Evolutionary conservation across 441 rosid species (phyloP).

Genomic region (Melastoma candidum): DNA sequence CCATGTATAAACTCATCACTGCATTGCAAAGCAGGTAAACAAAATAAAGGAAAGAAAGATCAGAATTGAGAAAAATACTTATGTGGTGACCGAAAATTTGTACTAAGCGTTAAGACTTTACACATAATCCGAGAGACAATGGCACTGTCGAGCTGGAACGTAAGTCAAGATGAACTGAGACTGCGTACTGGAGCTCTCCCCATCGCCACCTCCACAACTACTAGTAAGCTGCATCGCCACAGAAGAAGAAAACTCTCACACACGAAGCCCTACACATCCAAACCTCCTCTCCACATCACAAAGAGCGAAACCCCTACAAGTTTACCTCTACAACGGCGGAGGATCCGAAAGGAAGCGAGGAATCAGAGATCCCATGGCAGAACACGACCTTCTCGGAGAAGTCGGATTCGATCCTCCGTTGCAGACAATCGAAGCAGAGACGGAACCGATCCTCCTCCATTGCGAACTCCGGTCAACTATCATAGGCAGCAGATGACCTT

Average conservation of each 20-base stretch:
- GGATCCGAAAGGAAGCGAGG: conserved; percentile 62
- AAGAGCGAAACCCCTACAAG: neutral
- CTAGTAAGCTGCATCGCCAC: conserved; percentile 25
- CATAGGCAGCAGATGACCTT: too few relatives aligned
- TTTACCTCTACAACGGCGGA: conserved; percentile 68
- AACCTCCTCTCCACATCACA: too few relatives aligned
- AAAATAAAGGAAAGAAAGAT: neutral
- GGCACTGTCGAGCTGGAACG: too few relatives aligned
- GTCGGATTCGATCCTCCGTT: conserved; percentile 53
- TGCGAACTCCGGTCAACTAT: too few relatives aligned
- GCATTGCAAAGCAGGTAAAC: conserved; percentile 12
- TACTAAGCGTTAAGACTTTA: too few relatives aligned
- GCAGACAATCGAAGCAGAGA: conserved; percentile 63
- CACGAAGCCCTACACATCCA: neutral
- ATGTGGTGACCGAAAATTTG: too few relatives aligned
- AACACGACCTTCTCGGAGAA: conserved; percentile 52
- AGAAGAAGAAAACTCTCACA: conserved; percentile 5
- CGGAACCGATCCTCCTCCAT: too few relatives aligned
- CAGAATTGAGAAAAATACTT: too few relatives aligned
- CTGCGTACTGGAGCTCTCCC: too few relatives aligned
- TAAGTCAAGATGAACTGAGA: too few relatives aligned
- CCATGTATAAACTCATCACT: conserved; percentile 32
- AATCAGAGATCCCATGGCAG: conserved; percentile 59
- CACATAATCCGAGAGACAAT: too few relatives aligned
- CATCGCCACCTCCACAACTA: conserved; percentile 21